Evolutionary conservation across 306 rosid species (phyloP), one percentile per base, ranked within the genome.

Genomic region (Trifolium fragiferum): DNA sequence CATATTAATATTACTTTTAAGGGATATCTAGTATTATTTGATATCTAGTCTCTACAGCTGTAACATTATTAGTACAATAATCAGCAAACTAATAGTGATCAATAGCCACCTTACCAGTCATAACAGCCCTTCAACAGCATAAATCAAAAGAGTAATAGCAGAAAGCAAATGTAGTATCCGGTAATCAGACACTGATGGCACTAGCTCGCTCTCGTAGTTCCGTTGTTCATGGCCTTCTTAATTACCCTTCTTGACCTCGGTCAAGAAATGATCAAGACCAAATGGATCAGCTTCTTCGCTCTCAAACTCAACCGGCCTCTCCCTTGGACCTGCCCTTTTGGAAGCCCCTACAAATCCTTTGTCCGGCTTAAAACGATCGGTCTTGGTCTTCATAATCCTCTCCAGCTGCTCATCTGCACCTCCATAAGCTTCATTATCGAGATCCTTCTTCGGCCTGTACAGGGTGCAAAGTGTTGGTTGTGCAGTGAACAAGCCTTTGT

Each of bases 371-470:
- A 93, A 93, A 74, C 91, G 91, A 63, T 91, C 97, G 0, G 98
- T 93, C n/a, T n/a, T n/a, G n/a, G n/a, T n/a, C 81, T 91, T 93
- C 92, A 85, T 85, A 55, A 93, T 91, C 90, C 88, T 93, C 43
- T 91, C 98, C 78, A 91, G 21, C 84, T 93, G 98, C 89, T 91
- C 96, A 60, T 93, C 92, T 1, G 97, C 96, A 18, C 93, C 93
- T 38, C 97, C 96, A 37, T 93, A 91, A 76, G 87, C 46, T 41
- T 91, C 97, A 15, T 83, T 44, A 75, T 93, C 98, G 1, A 70
- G 8, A 84, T 89, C 91, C 86, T 93, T 93, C 88, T 93, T 93
- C 1, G 97, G 96, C 90, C 90, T 86, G 75, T 91, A 93, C 14
- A 93, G 64, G 23, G 97, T 91, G 4, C 97, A 91, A 15, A 93